These are phyloP conservation scores for Escovopsis sp. DNA, from an alignment of 2,329 filamentous ascomycete species.

Conservation along the genomic window DNA sequence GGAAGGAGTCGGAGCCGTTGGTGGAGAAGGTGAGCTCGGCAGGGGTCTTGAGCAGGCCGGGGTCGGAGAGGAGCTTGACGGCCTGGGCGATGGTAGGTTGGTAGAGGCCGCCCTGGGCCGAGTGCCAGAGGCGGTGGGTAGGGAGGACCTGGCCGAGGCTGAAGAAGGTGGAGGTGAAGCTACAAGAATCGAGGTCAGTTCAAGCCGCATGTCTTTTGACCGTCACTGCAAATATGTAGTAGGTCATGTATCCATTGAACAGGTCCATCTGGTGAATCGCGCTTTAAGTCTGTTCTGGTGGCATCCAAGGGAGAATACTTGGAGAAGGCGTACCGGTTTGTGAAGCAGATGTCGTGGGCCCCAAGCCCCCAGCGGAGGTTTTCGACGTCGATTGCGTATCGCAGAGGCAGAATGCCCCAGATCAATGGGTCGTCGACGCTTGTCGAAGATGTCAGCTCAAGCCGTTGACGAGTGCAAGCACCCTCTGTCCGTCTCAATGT, in stretches of 20 bases:
- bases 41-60: constrained; percentile 31
- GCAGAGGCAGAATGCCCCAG: constrained; percentile 74
- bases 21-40: constrained; percentile 43
- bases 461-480: not conserved
- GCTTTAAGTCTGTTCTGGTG: too few species aligned
- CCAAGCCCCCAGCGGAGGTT: constrained; percentile 82
- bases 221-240: too few species aligned
- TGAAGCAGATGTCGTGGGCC: constrained; percentile 91
- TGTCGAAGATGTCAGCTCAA: constrained; percentile 5
- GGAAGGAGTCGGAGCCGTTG: constrained; percentile 47
- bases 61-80: constrained; percentile 61
- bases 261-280: too few species aligned
- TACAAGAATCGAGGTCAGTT: constrained; percentile 18
- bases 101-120: constrained; percentile 66
- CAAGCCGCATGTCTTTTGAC: too few species aligned
- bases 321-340: constrained; percentile 47
- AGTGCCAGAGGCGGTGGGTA: constrained; percentile 69
- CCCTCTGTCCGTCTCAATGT: too few species aligned
- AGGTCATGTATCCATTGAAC: too few species aligned
- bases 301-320: too few species aligned
- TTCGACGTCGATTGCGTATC: constrained; percentile 53
- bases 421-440: constrained; percentile 89
- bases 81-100: constrained; percentile 81
- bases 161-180: constrained; percentile 65
- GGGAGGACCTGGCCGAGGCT: constrained; percentile 78